These are phyloP conservation scores for Fistulifera pelliculosa DNA, from an alignment of 108 stramenopile genomes.

Conservation along the genomic window DNA sequence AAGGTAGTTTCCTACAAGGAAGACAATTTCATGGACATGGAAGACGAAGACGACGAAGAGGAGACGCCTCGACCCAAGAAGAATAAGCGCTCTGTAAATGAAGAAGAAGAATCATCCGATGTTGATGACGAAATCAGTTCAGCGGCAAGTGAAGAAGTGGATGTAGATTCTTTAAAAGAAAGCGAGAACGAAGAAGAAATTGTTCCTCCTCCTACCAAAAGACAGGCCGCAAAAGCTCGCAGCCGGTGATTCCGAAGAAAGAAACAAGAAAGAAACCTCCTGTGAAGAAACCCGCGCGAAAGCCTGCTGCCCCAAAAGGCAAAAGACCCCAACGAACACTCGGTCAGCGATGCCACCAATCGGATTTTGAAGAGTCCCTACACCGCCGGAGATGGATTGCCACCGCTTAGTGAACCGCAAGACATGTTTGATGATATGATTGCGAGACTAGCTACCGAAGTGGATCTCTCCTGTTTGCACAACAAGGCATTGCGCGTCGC, in stretches of 20 bases:
- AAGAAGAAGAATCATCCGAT: neutral
- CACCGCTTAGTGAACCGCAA: constrained; percentile 6
- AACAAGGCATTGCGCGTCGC: constrained; percentile 20
- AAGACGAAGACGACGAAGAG: constrained; percentile 7
- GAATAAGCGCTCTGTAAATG: neutral
- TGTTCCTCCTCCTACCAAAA: neutral
- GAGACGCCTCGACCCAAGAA: neutral
- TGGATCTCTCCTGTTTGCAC: constrained; percentile 6
- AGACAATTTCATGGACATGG: neutral
- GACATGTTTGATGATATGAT: constrained; percentile 23
- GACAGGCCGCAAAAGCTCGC: neutral
- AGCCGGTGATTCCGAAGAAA: neutral
- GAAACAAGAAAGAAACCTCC: neutral
- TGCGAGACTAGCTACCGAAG: neutral
- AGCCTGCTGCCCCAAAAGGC: no score
- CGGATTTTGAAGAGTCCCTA: constrained; percentile 3
- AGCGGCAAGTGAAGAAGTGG: neutral
- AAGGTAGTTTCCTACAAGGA: neutral
- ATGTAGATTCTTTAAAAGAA: neutral
- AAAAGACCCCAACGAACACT: neutral
- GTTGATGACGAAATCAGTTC: neutral
- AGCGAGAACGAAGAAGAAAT: neutral
- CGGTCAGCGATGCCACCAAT: neutral
- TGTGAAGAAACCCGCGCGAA: no score
- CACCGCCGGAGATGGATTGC: constrained; percentile 5